phyloP scores from a whole-genome alignment of 306 rosid species.

The Dryas alaskensis region DNA sequence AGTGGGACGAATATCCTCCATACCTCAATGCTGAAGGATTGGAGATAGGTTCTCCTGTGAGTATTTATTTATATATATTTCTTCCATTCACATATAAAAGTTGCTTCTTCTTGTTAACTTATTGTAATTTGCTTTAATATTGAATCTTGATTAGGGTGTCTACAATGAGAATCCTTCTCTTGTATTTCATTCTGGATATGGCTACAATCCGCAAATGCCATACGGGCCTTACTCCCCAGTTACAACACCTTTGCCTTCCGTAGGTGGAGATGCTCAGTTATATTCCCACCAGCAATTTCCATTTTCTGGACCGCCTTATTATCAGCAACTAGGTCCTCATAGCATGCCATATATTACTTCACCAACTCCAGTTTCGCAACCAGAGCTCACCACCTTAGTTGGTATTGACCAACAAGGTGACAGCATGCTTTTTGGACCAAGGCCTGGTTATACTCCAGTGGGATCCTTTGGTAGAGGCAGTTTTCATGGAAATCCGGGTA shows the following conservation, averaged over 20 bases:
- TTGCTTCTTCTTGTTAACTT: conserved; percentile 21
- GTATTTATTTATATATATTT: conserved; percentile 17
- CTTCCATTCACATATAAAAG: conserved; percentile 9
- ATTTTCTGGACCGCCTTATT: conserved; percentile 70
- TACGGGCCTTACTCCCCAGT: conserved; percentile 87
- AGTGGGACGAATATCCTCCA: conserved; percentile 83
- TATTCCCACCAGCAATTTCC: conserved; percentile 79
- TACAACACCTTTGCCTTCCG: conserved; percentile 78
- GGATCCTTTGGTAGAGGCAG: conserved; percentile 76
- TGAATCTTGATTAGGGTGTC: conserved; percentile 51
- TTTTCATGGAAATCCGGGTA: conserved; percentile 58
- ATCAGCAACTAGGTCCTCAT: conserved; percentile 65
- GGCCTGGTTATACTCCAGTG: conserved; percentile 64
- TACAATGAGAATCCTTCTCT: conserved; percentile 84
- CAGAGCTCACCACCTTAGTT: conserved; percentile 66
- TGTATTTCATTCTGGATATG: conserved; percentile 82
- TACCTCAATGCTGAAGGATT: conserved; percentile 69
- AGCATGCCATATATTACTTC: conserved; percentile 66
- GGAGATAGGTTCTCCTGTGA: conserved; percentile 80
- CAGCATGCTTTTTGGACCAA: conserved; percentile 69
- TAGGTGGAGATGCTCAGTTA: conserved; percentile 69
- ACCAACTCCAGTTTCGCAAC: conserved; percentile 64
- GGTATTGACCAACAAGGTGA: conserved; percentile 72
- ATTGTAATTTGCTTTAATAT: conserved; percentile 1
- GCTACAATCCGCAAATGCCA: conserved; percentile 82